phyloP scores from a whole-genome alignment of 306 rosid genomes.

The Dalbergia cochinchinensis region DNA sequence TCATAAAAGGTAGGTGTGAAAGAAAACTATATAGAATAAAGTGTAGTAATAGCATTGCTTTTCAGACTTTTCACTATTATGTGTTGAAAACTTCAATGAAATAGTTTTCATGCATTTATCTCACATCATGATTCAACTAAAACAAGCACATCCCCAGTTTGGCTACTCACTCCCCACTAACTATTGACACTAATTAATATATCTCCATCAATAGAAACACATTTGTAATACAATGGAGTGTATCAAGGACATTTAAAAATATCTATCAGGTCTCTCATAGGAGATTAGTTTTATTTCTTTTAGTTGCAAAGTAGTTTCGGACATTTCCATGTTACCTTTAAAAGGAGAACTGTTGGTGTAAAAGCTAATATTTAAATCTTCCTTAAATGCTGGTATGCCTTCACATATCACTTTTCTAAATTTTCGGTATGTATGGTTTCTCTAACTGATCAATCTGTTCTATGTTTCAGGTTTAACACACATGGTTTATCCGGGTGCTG shows the following conservation, averaged over 20 bases:
- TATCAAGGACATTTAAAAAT: slow-evolving; percentile 18
- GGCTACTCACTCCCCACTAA: background rate
- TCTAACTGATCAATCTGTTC: slow-evolving; percentile 39
- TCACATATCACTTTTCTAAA: slow-evolving; percentile 28
- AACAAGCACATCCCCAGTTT: background rate
- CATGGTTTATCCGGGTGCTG: slow-evolving; percentile 92
- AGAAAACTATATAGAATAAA: too few species aligned
- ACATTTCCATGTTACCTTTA: slow-evolving; percentile 15
- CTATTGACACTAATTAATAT: slow-evolving; percentile 17
- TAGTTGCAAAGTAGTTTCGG: slow-evolving; percentile 11
- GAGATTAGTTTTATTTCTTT: slow-evolving; percentile 12
- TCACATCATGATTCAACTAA: too few species aligned
- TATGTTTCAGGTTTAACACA: slow-evolving; percentile 74
- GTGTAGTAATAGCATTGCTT: background rate
- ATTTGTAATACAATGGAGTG: slow-evolving; percentile 21
- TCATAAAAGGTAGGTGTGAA: background rate
- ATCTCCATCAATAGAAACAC: background rate
- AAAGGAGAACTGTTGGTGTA: slow-evolving; percentile 19
- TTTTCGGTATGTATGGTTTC: slow-evolving; percentile 24
- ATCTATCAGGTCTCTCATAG: background rate
- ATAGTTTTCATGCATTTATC: too few species aligned
- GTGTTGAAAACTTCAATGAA: too few species aligned
- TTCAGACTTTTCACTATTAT: too few species aligned
- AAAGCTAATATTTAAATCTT: slow-evolving; percentile 30
- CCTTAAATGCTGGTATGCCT: slow-evolving; percentile 32